Percentiles rank a stretch among this genome's conserved stretches.
Conservation (phyloP, 2,329 filamentous ascomycete genomes). For the Paradendryphiella salina region DNA sequence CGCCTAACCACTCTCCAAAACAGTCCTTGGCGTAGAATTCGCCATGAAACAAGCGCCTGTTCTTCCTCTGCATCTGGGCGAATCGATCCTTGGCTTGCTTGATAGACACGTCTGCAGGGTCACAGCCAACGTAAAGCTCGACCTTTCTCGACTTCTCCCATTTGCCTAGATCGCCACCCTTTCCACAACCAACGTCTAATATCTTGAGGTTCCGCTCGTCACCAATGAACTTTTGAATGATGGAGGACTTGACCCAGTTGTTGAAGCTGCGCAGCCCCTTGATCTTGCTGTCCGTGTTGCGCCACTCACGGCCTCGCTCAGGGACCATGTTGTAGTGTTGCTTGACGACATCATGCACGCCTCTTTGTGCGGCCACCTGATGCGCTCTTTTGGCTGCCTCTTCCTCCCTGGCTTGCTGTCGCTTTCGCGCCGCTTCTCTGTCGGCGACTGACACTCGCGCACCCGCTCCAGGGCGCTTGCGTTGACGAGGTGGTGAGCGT, state of each 20-base stretch:
- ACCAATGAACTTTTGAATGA: conserved; percentile 85
- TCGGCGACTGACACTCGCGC: conserved; percentile 68
- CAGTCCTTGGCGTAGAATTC: conserved; percentile 92
- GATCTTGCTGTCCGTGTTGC: conserved; percentile 90
- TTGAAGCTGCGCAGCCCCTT: conserved; percentile 94
- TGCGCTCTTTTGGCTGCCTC: conserved; percentile 54
- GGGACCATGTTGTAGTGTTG: conserved; percentile 97
- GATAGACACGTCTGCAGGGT: conserved; percentile 90
- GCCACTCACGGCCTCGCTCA: conserved; percentile 90
- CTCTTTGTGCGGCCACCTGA: conserved; percentile 52
- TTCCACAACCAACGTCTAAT: conserved; percentile 93
- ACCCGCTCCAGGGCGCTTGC: conserved; percentile 60
- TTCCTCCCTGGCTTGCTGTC: conserved; percentile 48
- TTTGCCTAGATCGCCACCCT: conserved; percentile 92
- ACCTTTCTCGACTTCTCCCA: conserved; percentile 92
- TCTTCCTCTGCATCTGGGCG: conserved; percentile 66
- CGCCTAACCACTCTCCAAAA: conserved; percentile 80
- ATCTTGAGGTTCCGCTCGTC: conserved; percentile 68
- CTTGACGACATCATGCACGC: conserved; percentile 81
- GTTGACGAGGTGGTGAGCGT: conserved; percentile 60
- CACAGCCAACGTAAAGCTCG: conserved; percentile 90
- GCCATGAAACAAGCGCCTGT: conserved; percentile 72
- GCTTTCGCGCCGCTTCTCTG: conserved; percentile 66
- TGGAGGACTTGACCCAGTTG: conserved; percentile 97
- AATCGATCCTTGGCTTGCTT: conserved; percentile 88